Base-by-base conservation (phyloP, 371 early-diverging fungal genomes). In the Syncephalastrum contaminatum region DNA sequence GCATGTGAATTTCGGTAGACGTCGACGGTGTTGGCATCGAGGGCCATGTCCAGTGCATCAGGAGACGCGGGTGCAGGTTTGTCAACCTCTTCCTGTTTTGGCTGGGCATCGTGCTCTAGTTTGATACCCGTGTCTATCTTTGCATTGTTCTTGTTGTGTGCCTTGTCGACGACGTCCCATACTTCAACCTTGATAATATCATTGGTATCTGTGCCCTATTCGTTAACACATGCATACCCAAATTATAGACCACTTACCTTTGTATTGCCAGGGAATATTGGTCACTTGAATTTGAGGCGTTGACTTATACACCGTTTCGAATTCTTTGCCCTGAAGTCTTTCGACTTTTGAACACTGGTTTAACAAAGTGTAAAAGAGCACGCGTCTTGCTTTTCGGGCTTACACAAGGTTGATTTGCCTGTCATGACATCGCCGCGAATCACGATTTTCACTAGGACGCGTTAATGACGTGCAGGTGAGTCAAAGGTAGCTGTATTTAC, bases 161-260 rank as follows among this genome's bases (percentile, higher is more conserved):
- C 85, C 20, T 81, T 82, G 60, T 87, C 87, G 3, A 87, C 85
- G 0, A 87, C 84, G 67, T 87, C 87, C 87, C 87, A 87, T 16
- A 87, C 66, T 54, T 87, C 87, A 44, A 87, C 78, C 59, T 87
- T 87, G 50, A 87, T 83, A 22, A 87, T 73, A 63, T 85, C 85
- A 56, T 70, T 77, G 19, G 81, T 72, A 15, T 77, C 83, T 81
- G 42, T 47, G 14, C 15, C 22, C n/a, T 14, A 39, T 14, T 41
- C 13, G 42, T 42, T 22, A 53, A 41, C 2, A 14, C 8, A 21
- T 5, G 24, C 20, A 36, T 21, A 16, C 49, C 22, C 2, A 24
- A 19, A 14, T 54, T 43, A 4, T 19, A 16, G 3, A 18, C 18
- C n/a, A 18, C 0, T n/a, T 70, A 81, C 83, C 80, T 64, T 76